Evolutionary conservation across 768 basidiomycete species (phyloP), one percentile per base, ranked within the genome.

Genomic region (Suillus subalutaceus): DNA sequence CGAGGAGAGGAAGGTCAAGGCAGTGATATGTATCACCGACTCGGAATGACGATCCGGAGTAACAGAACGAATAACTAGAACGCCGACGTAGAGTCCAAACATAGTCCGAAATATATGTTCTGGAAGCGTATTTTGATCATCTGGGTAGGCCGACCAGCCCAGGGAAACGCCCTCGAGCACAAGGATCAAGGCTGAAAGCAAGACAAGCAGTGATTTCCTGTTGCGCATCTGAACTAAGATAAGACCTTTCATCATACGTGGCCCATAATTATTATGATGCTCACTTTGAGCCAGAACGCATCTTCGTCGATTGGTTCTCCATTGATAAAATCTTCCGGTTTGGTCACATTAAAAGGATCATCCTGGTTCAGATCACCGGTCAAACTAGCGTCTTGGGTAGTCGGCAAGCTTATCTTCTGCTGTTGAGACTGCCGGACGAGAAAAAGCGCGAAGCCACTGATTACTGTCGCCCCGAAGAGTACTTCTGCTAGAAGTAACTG

Each of bases 261-360:
- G 15, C 30, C 60, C 48, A 16, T 65, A 37, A 43, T 10, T 10
- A 32, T 16, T 13, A 32, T 9, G 5, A 38, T 56, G 77, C 83
- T 55, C 69, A 85, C 88, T 75, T 79, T 78, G n/a, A 71, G 69
- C 88, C 88, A 89, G 75, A 93, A 93, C 4, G 65, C 76, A 4
- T 79, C 80, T 62, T 85, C 88, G 30, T 90, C 77, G 48, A 92
- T 79, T 9, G 91, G 88, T 62, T 84, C 84, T 4, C 91, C 91
- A 67, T 92, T 88, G 15, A 88, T 66, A 43, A 85, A 69, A 69
- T 94, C 93, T 73, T 90, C 89, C 10, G 88, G 85, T n/a, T 73
- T 86, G 23, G 87, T 85, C n/a, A 94, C 88, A 72, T 88, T 85
- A 72, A 91, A 92, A 13, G 89, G 87, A 71, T 92, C 90, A 18